phyloP scores from a whole-genome alignment of 2,329 filamentous ascomycete genomes.

The Elsinoe fawcettii region DNA sequence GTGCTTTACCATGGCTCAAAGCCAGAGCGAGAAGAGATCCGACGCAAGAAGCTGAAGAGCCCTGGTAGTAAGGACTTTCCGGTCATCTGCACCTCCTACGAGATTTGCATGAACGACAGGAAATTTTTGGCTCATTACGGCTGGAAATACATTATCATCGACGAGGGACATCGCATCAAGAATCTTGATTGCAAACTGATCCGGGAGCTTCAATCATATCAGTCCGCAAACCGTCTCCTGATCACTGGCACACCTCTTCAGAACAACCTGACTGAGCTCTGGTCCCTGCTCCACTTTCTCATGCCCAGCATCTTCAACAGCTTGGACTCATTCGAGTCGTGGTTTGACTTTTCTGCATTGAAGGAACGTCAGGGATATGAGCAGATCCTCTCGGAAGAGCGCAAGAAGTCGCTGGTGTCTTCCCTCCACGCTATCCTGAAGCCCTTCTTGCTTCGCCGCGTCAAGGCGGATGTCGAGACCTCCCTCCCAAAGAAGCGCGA shows the following conservation, averaged over 20 bases:
- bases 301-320: conserved; percentile 89
- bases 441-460: conserved; percentile 74
- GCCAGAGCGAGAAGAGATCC: conserved; percentile 66
- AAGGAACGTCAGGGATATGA: conserved; percentile 74
- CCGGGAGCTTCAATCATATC: conserved; percentile 77
- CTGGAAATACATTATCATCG: conserved; percentile 98
- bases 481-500: conserved; percentile 93
- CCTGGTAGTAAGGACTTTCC: conserved; percentile 69
- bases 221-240: conserved; percentile 79
- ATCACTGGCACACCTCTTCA: conserved; percentile 94
- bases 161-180: conserved; percentile 95
- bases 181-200: conserved; percentile 92
- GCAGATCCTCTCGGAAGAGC: conserved; percentile 69
- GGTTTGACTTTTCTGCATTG: conserved; percentile 94
- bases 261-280: conserved; percentile 90
- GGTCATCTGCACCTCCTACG: conserved; percentile 88
- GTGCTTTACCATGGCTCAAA: conserved; percentile 86
- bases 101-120: conserved; percentile 88
- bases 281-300: conserved; percentile 90
- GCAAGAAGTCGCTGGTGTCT: conserved; percentile 68
- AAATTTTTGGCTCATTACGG: conserved; percentile 73
- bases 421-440: conserved; percentile 92
- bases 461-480: conserved; percentile 89
- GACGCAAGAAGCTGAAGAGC: conserved; percentile 61
- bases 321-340: conserved; percentile 84